These are phyloP conservation scores for Geosmithia flava DNA, from an alignment of 2,329 filamentous ascomycete species.

Conservation along the genomic window DNA sequence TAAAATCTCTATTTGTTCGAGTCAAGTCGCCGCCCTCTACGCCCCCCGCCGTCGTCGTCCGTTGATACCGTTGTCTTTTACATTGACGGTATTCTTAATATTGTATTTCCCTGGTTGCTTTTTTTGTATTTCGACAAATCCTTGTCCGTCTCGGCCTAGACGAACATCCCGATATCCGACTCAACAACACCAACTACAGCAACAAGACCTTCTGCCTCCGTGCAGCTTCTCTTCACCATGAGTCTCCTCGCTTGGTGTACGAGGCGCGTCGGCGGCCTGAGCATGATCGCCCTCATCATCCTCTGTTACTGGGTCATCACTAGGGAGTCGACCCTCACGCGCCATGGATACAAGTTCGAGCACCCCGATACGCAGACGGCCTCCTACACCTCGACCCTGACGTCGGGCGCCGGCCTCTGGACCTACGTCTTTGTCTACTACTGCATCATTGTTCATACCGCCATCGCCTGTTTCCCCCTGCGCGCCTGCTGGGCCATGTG, in stretches of 20 bases:
- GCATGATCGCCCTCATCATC: conserved; percentile 33
- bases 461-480: conserved; percentile 51
- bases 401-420: conserved; percentile 32
- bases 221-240: conserved; percentile 20
- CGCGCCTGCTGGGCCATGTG: conserved; percentile 50
- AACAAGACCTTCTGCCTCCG: neutral
- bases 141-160: neutral
- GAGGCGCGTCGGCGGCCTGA: conserved; percentile 40
- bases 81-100: neutral
- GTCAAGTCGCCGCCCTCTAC: neutral
- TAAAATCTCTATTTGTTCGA: neutral
- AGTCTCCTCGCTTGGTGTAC: conserved; percentile 41
- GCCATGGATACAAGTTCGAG: conserved; percentile 29
- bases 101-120: neutral
- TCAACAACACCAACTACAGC: too few relatives aligned
- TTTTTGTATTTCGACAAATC: neutral
- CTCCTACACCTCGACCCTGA: conserved; percentile 14
- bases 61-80: neutral
- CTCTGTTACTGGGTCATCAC: conserved; percentile 45
- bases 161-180: neutral
- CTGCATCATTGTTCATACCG: conserved; percentile 49
- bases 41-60: neutral
- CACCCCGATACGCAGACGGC: conserved; percentile 20
- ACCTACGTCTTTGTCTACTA: conserved; percentile 50
- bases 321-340: conserved; percentile 29